A percentile compares a stretch with the other conserved stretches of the same genome.
Conservation (phyloP, 805 yeast species). For the Brettanomyces anomalus region DNA sequence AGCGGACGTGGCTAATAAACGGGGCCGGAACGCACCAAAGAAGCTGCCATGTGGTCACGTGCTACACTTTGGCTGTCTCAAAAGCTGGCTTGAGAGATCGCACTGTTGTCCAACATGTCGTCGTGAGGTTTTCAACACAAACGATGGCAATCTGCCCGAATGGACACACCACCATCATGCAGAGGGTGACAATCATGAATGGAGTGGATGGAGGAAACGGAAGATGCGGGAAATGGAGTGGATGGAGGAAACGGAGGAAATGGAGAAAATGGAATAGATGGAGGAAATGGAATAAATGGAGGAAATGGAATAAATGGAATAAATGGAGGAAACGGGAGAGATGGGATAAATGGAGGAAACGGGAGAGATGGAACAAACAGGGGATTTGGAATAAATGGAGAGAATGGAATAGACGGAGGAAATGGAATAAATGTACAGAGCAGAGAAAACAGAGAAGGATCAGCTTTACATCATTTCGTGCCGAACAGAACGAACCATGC, state of each 20-base stretch:
- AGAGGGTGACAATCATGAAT: background rate
- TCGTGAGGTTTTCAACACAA: conserved; percentile 45
- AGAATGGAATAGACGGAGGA: background rate
- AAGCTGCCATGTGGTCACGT: conserved; percentile 79
- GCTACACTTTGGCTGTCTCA: conserved; percentile 81
- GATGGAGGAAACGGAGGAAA: background rate
- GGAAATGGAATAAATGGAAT: background rate
- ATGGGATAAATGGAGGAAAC: background rate
- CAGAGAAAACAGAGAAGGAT: background rate
- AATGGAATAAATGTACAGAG: background rate
- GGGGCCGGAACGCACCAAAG: conserved; percentile 51
- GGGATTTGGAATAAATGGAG: background rate
- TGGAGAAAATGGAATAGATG: conserved; percentile 3
- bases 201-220: conserved; percentile 3
- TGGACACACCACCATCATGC: conserved; percentile 2
- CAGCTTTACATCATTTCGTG: no score
- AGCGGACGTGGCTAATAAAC: conserved; percentile 23
- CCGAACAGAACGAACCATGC: no score
- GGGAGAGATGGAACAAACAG: no score
- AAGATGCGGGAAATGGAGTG: background rate
- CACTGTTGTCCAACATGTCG: conserved; percentile 93
- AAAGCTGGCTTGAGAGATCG: conserved; percentile 88
- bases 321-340: background rate
- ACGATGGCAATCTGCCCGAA: conserved; percentile 1
- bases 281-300: no score